Evolutionary conservation across 805 yeast genomes (phyloP), one percentile per base, ranked within the genome.

Genomic region (Candida namnaoensis): DNA sequence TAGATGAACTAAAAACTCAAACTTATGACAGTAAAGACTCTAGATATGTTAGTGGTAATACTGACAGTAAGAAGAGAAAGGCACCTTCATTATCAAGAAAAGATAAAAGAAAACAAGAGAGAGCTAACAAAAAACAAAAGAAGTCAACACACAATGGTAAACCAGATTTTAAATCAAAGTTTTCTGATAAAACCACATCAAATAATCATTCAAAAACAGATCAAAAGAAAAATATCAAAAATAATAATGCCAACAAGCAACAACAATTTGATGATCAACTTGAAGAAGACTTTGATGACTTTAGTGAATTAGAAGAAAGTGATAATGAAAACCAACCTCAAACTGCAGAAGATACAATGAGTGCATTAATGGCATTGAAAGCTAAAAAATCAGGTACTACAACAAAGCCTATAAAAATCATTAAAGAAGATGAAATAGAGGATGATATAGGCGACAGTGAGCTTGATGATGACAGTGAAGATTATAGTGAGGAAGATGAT

Each of bases 1-100:
- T 78, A 37, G 82, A 79, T 47, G 76, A 75, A 55, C 64, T 78
- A 64, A 72, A 56, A 49, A 15, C 7, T 42, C 43, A 45, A 40
- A 48, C 44, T 4, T 24, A 74, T 19, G 74, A 65, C 28, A 65
- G 64, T 35, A 63, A 66, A 33, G 71, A 68, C 44, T 67, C 60
- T 8, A 55, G 69, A 43, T 66, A 58, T 38, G 42, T 49, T 5
- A 38, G 43, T 10, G 52, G 52, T 25, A 38, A 42, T 10, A 38
- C 48, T 47, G 41, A 57, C 56, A 39, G 57, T 62, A 51, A 68
- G 58, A 60, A 62, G 52, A 60, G 65, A 49, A 51, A 50, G 34
- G 52, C 60, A 24, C 51, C 54, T 14, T 57, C 51, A 30, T 34
- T 62, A 2, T 57, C 65, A 7, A 60, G 76, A 53, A 70, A 65